Percentiles rank a stretch among this genome's conserved stretches.
These are phyloP conservation scores for Ganoderma multipileum DNA, from an alignment of 1,284 basidiomycete genomes.

Conservation along the genomic window DNA sequence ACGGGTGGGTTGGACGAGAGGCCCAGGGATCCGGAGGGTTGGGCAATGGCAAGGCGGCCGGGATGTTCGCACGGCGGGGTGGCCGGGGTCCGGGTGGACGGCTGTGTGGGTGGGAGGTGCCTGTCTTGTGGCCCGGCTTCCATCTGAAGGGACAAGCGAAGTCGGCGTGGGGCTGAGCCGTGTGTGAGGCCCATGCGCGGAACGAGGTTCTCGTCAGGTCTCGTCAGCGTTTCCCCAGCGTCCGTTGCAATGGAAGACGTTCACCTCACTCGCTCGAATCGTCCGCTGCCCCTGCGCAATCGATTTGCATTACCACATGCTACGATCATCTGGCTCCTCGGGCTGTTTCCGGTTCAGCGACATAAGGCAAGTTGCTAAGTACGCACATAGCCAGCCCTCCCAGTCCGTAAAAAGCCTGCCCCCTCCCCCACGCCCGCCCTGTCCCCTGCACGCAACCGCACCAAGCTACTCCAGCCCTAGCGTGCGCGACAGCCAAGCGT, in stretches of 20 bases:
- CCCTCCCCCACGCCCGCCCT: slow-evolving; percentile 8
- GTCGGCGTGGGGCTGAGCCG: slow-evolving; percentile 5
- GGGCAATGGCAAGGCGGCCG: no score
- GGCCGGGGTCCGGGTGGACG: neutral
- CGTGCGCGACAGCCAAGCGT: neutral
- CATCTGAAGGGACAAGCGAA: slow-evolving; percentile 16
- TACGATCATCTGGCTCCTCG: slow-evolving; percentile 21
- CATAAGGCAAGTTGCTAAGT: slow-evolving; percentile 8
- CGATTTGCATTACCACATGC: slow-evolving; percentile 25
- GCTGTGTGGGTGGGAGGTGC: neutral
- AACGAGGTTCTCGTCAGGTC: neutral
- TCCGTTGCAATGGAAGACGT: slow-evolving; percentile 1
- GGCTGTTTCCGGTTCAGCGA: neutral
- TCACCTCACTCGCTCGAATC: slow-evolving; percentile 12
- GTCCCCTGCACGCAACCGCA: neutral
- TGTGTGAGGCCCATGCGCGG: neutral
- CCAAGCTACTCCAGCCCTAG: slow-evolving; percentile 2
- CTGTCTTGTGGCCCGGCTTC: slow-evolving; percentile 5
- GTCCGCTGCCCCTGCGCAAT: slow-evolving; percentile 12
- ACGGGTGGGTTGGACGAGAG: no score
- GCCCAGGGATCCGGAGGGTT: no score
- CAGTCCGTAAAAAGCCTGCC: slow-evolving; percentile 23
- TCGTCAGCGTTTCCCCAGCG: neutral
- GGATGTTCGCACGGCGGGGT: neutral
- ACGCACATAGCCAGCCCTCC: slow-evolving; percentile 1